Percentiles rank a stretch among this genome's conserved stretches.
Evolutionary conservation across 306 rosid species (phyloP).

Genomic region (Pterocarpus macrocarpus): DNA sequence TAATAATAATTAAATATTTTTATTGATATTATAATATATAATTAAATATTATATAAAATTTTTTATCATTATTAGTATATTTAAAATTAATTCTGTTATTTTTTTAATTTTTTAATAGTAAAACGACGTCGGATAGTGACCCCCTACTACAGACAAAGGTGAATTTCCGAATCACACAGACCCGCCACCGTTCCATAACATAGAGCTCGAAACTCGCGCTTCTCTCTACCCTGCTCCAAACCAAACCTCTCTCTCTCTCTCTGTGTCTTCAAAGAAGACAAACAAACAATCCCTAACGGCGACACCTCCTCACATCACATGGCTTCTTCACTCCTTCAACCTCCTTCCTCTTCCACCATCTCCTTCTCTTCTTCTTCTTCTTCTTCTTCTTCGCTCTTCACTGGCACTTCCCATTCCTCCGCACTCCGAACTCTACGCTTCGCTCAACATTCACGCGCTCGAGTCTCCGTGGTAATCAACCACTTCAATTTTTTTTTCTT

Average conservation of each 20-base stretch:
- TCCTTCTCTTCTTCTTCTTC: constrained; percentile 44
- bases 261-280: neutral
- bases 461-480: constrained; percentile 56
- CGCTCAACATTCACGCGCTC: constrained; percentile 44
- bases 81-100: too few species aligned
- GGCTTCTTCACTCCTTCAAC: constrained; percentile 76
- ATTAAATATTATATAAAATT: too few species aligned
- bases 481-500: neutral
- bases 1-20: too few species aligned
- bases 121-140: constrained; percentile 43
- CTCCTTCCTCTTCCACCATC: constrained; percentile 49
- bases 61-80: too few species aligned
- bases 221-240: neutral
- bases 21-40: too few species aligned
- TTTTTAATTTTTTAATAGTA: neutral
- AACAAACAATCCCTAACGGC: constrained; percentile 45
- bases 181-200: constrained; percentile 56
- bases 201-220: constrained; percentile 34
- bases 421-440: constrained; percentile 38
- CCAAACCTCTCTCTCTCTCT: constrained; percentile 2
- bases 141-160: constrained; percentile 17
- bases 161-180: constrained; percentile 42
- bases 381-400: constrained; percentile 52
- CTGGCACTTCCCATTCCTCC: constrained; percentile 36
- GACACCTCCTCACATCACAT: constrained; percentile 24